Base-by-base conservation (phyloP, 257 asterid species). In the Striga asiatica region DNA sequence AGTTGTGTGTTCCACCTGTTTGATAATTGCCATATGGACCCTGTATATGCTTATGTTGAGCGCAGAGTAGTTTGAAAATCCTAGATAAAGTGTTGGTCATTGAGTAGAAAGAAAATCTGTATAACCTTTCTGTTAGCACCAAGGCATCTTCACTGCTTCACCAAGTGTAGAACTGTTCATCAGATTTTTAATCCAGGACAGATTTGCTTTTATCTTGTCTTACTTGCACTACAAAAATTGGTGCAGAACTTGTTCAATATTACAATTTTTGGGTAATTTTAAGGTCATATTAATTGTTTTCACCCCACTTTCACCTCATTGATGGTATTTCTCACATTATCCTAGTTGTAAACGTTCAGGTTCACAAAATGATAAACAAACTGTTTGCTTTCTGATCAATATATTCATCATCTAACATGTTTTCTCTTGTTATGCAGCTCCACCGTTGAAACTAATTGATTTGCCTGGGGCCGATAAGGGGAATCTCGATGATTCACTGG, bases 401-500 rank as follows among this genome's bases (percentile, higher is more conserved):
- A 18, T 45, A 12, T 13, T 35, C 31, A 53, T 8, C 55, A 34
- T 66, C 68, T 71, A 24, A 71, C 58, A 22, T 11, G 51, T 35
- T 42, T 39, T 61, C 49, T 62, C 55, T 50, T 73, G 60, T 58
- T 60, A 50, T 57, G 68, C 87, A 92, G 98, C 83, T 67, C 98
- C 97, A 47, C 81, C 98, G 8, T 64, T 92, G 79, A 88, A 92
- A 74, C 78, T 92, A 76, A 71, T 92, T 64, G 98, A 92, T 82
- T 76, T 92, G 71, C 97, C 98, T 68, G 98, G 98, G 20, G 94
- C 83, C 19, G 98, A 92, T 38, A 92, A 83, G 78, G 93, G 93
- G 45, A 81, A 74, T 62, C 79, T 84, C 18, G 97, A 92, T 56
- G 98, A 92, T 71, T 77, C 98, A 47, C 68, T 92, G 89, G 98